Evolutionary conservation across 2,329 filamentous ascomycete species (phyloP).

Genomic region (Fusarium irregulare): DNA sequence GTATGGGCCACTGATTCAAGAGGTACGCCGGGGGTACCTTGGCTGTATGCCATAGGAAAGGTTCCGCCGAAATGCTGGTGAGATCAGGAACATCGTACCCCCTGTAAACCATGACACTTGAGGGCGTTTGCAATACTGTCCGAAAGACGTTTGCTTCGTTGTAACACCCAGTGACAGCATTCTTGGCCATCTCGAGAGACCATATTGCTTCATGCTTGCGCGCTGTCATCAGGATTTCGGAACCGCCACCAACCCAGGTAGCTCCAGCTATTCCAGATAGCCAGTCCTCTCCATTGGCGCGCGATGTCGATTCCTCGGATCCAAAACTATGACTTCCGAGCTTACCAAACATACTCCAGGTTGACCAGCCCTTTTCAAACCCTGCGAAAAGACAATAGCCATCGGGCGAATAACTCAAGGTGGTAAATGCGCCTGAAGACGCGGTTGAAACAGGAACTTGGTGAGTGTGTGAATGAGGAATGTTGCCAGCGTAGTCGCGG

Average conservation of each 20-base stretch:
- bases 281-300: slow-evolving; percentile 82
- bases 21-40: slow-evolving; percentile 88
- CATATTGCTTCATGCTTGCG: slow-evolving; percentile 82
- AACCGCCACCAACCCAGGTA: slow-evolving; percentile 88
- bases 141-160: slow-evolving; percentile 90
- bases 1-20: slow-evolving; percentile 92
- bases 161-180: slow-evolving; percentile 92
- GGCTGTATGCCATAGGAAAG: slow-evolving; percentile 93
- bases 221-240: slow-evolving; percentile 82
- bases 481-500: slow-evolving; percentile 92
- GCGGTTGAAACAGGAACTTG: slow-evolving; percentile 73
- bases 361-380: slow-evolving; percentile 92
- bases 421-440: slow-evolving; percentile 77
- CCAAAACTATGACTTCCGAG: slow-evolving; percentile 85
- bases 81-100: slow-evolving; percentile 92
- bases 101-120: slow-evolving; percentile 89
- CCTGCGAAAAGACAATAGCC: slow-evolving; percentile 96
- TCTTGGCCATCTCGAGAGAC: slow-evolving; percentile 91
- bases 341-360: slow-evolving; percentile 98
- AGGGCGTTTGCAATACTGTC: slow-evolving; percentile 88
- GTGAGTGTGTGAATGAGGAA: slow-evolving; percentile 86
- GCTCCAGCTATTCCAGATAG: slow-evolving; percentile 81
- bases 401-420: slow-evolving; percentile 89
- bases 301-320: slow-evolving; percentile 71
- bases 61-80: slow-evolving; percentile 90